These are phyloP conservation scores for Daldinia sp. DNA, from an alignment of 2,329 filamentous ascomycete genomes.

Conservation along the genomic window DNA sequence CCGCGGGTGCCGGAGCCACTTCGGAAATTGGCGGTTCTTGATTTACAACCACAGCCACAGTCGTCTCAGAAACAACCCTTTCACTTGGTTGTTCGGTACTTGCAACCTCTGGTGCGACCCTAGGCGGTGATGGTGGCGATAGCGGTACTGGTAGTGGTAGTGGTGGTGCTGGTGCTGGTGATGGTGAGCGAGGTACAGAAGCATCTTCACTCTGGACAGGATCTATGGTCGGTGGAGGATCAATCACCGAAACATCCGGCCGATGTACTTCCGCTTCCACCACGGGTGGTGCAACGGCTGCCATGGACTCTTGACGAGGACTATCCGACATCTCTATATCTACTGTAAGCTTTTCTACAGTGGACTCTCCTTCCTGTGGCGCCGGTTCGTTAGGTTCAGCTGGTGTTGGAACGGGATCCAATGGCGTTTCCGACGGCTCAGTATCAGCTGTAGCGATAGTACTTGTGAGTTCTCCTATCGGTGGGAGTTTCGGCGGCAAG, in stretches of 20 bases:
- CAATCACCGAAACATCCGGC: not conserved
- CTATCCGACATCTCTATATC: conserved; percentile 37
- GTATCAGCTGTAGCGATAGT: conserved; percentile 9
- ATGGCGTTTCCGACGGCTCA: conserved; percentile 3
- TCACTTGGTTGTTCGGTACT: conserved; percentile 8
- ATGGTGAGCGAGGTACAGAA: conserved; percentile 7
- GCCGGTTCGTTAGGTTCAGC: conserved; percentile 15
- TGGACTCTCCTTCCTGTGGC: not conserved
- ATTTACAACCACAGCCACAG: not conserved
- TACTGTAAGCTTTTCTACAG: conserved; percentile 6
- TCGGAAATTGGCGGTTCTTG: conserved; percentile 14
- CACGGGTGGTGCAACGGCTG: not conserved
- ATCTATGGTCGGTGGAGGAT: not conserved
- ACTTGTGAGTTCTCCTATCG: conserved; percentile 19
- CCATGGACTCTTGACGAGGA: conserved; percentile 8
- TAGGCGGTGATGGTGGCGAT: not conserved
- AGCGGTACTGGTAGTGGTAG: not conserved
- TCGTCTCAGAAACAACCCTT: conserved; percentile 1
- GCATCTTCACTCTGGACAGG: conserved; percentile 13
- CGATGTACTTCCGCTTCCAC: conserved; percentile 7
- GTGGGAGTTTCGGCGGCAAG: conserved; percentile 44
- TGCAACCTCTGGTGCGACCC: not conserved
- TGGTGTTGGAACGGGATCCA: conserved; percentile 26
- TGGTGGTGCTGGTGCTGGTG: not conserved
- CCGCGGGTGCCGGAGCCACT: conserved; percentile 25